These are phyloP conservation scores for Sporormia fimetaria DNA, from an alignment of 495 filamentous ascomycete species.

Conservation along the genomic window DNA sequence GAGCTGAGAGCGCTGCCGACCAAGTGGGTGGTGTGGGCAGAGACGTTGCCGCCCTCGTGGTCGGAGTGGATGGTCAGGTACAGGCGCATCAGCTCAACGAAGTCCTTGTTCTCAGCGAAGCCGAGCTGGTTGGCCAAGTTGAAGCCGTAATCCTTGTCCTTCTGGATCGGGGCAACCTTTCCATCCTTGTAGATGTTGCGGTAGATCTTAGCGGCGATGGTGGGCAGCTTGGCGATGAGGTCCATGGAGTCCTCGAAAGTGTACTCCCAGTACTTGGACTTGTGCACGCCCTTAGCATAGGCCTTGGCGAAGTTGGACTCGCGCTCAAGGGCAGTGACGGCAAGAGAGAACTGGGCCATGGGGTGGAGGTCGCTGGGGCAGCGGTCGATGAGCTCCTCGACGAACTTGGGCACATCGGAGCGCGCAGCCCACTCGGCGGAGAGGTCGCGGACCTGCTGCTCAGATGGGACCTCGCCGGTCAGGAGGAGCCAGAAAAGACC, in stretches of 20 bases:
- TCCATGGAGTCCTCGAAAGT: constrained; percentile 99
- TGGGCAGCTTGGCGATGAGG: constrained; percentile 97
- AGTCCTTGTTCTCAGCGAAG: constrained; percentile 89
- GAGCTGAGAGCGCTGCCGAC: constrained; percentile 96
- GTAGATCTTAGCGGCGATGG: constrained; percentile 96
- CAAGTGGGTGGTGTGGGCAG: constrained; percentile 94
- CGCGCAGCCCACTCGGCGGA: constrained; percentile 98
- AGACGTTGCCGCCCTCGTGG: constrained; percentile 95
- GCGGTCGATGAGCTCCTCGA: constrained; percentile 98
- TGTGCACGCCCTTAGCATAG: constrained; percentile 96
- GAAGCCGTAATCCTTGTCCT: constrained; percentile 97
- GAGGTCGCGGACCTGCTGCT: constrained; percentile 94
- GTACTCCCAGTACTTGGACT: constrained; percentile 98
- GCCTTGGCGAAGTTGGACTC: constrained; percentile 95
- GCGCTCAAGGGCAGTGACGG: constrained; percentile 94
- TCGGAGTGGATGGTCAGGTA: constrained; percentile 99
- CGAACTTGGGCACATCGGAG: constrained; percentile 87
- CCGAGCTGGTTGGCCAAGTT: constrained; percentile 99
- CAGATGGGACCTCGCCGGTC: constrained; percentile 90
- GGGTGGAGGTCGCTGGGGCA: constrained; percentile 97
- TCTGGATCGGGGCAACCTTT: constrained; percentile 88
- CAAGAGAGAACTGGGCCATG: constrained; percentile 98
- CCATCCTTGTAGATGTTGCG: constrained; percentile 99
- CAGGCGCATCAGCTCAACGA: constrained; percentile 93
- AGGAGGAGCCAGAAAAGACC: constrained; percentile 99